These are phyloP conservation scores for Macroventuria anomochaeta DNA, from an alignment of 2,329 filamentous ascomycete genomes.

Conservation along the genomic window DNA sequence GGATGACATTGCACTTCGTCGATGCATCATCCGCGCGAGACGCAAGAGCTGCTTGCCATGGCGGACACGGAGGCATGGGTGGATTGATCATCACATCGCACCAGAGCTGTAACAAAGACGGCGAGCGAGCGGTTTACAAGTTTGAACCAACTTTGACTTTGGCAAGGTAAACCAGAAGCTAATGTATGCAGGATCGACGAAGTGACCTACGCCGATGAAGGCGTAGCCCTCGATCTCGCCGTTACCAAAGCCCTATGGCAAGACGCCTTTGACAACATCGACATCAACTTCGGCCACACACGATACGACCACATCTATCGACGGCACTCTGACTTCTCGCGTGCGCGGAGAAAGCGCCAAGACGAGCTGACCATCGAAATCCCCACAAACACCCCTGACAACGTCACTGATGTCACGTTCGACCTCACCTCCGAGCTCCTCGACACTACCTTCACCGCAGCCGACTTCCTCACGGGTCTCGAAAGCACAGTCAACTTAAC, in stretches of 20 bases:
- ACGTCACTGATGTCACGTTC: conserved; percentile 28
- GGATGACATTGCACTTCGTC: conserved; percentile 41
- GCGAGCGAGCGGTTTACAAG: conserved; percentile 46
- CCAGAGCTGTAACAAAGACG: conserved; percentile 45
- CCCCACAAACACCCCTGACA: conserved; percentile 28
- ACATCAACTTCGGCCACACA: conserved; percentile 44
- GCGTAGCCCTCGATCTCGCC: conserved; percentile 34
- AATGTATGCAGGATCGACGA: conserved; percentile 24
- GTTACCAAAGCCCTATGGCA: conserved; percentile 35
- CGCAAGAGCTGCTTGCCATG: conserved; percentile 33
- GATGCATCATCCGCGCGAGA: conserved; percentile 33
- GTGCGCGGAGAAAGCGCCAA: conserved; percentile 24
- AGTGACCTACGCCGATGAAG: conserved; percentile 31
- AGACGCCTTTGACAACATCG: conserved; percentile 38
- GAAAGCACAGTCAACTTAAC: conserved; percentile 10
- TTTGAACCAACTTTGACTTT: conserved; percentile 16
- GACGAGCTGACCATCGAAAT: conserved; percentile 22
- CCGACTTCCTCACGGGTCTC: conserved; percentile 26
- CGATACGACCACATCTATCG: conserved; percentile 38
- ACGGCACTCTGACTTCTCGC: conserved; percentile 35
- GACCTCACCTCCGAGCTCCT: conserved; percentile 31
- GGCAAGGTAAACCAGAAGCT: background rate
- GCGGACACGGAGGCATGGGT: conserved; percentile 25
- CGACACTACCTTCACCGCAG: conserved; percentile 33
- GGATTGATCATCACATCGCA: conserved; percentile 50